Conservation (phyloP, 192 early-diverging fungal species). For the Lunasporangiospora selenospora region DNA sequence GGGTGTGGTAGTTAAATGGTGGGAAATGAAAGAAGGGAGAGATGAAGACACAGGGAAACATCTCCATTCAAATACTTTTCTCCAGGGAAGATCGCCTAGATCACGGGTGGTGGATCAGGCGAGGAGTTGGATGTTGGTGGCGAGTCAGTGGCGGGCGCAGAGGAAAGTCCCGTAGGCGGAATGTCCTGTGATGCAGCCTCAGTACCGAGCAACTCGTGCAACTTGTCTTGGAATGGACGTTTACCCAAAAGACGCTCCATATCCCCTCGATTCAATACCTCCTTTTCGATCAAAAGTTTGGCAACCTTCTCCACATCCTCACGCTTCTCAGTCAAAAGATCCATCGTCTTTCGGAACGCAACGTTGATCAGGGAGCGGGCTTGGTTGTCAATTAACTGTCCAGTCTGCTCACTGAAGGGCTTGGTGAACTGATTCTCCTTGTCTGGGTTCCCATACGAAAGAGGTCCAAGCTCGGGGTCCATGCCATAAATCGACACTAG, state of each 20-base stretch:
- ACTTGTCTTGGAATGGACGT: constrained; percentile 79
- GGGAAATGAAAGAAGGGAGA: too few relatives aligned
- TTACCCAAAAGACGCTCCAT: constrained; percentile 90
- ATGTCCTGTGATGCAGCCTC: constrained; percentile 29
- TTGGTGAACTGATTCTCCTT: constrained; percentile 87
- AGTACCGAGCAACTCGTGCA: constrained; percentile 40
- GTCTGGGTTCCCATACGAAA: constrained; percentile 76
- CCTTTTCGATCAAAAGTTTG: constrained; percentile 91
- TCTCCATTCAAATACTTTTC: too few relatives aligned
- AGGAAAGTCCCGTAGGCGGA: too few relatives aligned
- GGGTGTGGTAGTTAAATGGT: too few relatives aligned
- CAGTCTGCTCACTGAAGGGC: constrained; percentile 96
- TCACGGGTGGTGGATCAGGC: too few relatives aligned
- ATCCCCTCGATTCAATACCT: constrained; percentile 95
- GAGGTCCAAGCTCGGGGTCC: constrained; percentile 85
- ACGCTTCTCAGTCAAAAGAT: constrained; percentile 86
- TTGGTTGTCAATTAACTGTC: constrained; percentile 93
- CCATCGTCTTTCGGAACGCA: constrained; percentile 83
- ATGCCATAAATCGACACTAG: constrained; percentile 92
- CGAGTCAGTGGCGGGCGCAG: too few relatives aligned
- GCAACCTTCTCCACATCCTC: constrained; percentile 93
- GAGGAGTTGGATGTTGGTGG: too few relatives aligned
- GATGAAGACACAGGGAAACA: too few relatives aligned
- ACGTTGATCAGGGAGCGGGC: constrained; percentile 81
- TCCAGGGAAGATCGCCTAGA: too few relatives aligned